A percentile compares a stretch with the other conserved stretches of the same genome.
phyloP scores from a whole-genome alignment of 164 flowering plant genomes.

The Umbilicus rupestris region DNA sequence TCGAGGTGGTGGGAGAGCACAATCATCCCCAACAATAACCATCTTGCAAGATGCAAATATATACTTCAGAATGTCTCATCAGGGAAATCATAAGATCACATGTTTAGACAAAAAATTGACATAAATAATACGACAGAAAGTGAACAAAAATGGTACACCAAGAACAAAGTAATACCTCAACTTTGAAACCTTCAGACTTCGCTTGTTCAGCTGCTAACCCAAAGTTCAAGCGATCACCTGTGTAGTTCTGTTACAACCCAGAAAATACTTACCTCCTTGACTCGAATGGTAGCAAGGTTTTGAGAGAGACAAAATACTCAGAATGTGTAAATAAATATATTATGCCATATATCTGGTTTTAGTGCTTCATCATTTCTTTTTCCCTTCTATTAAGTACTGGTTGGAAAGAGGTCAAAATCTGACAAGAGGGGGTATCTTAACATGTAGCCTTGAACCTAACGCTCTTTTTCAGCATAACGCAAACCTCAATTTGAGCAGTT shows the following conservation, averaged over 20 bases:
- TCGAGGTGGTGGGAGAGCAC: slow-evolving; percentile 95
- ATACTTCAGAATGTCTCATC: not conserved
- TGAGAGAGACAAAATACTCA: not conserved
- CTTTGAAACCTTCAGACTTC: slow-evolving; percentile 83
- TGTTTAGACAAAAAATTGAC: not conserved
- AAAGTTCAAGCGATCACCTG: slow-evolving; percentile 94
- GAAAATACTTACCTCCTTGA: not conserved
- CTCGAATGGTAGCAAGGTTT: not conserved
- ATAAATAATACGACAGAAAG: not conserved
- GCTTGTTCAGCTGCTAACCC: slow-evolving; percentile 98
- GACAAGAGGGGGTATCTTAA: too few relatives aligned
- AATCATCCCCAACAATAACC: slow-evolving; percentile 96
- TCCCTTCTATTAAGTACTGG: not conserved
- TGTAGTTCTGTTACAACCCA: slow-evolving; percentile 60
- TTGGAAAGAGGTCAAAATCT: not conserved
- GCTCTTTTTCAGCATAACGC: too few relatives aligned
- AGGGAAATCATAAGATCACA: not conserved
- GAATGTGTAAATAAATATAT: not conserved
- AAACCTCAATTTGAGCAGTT: too few relatives aligned
- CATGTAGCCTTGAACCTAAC: too few relatives aligned
- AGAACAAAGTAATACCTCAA: slow-evolving; percentile 46
- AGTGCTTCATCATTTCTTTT: not conserved
- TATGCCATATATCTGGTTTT: not conserved
- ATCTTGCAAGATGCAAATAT: slow-evolving; percentile 28
- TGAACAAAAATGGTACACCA: not conserved